Evolutionary conservation across 306 rosid species (phyloP).

Genomic region (Prunus salicina): DNA sequence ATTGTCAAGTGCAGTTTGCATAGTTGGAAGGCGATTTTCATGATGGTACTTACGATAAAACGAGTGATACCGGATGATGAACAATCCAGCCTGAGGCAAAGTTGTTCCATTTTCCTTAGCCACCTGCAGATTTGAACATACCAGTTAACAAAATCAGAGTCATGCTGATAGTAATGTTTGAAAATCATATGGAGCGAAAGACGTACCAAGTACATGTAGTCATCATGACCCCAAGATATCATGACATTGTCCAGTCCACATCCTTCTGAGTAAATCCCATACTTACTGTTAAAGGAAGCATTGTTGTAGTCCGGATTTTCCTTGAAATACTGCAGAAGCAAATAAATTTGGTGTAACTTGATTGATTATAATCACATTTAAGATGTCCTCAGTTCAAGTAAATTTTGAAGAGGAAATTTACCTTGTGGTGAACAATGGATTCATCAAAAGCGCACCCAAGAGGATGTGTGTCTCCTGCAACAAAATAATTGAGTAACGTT

Average conservation of each 20-base stretch:
- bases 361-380: background rate
- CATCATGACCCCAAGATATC: constrained; percentile 75
- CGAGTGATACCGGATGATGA: constrained; percentile 62
- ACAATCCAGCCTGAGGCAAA: constrained; percentile 54
- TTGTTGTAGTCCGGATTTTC: constrained; percentile 45
- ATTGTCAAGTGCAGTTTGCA: background rate
- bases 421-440: constrained; percentile 61
- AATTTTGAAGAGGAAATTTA: background rate
- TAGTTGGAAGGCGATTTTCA: background rate
- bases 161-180: background rate
- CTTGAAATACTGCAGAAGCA: constrained; percentile 46
- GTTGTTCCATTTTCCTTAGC: constrained; percentile 57
- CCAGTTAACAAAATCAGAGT: background rate
- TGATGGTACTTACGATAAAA: constrained; percentile 47
- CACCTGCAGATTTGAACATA: constrained; percentile 39
- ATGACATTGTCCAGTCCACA: constrained; percentile 56
- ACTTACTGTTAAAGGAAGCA: constrained; percentile 35
- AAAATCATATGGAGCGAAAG: background rate
- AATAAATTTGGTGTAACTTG: background rate
- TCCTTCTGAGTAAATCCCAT: constrained; percentile 48
- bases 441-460: constrained; percentile 73
- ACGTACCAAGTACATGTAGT: constrained; percentile 63
- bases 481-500: background rate
- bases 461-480: constrained; percentile 70
- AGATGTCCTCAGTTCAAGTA: background rate